Evolutionary conservation across 1,284 basidiomycete species (phyloP).

Genomic region (Leucoagaricus sp.): DNA sequence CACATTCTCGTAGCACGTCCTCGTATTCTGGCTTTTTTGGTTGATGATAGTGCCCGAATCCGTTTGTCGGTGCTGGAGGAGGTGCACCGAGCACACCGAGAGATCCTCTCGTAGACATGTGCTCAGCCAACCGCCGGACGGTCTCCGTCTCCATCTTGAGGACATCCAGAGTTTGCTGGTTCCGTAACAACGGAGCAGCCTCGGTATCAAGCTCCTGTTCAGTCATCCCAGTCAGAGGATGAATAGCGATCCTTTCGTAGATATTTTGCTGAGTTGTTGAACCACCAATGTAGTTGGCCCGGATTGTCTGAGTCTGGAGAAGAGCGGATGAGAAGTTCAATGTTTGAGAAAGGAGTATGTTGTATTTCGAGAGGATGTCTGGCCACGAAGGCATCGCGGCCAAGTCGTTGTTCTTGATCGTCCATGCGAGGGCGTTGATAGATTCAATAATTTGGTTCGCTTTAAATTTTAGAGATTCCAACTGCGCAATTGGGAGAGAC

Average conservation of each 20-base stretch:
- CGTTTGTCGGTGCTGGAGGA: slow-evolving; percentile 21
- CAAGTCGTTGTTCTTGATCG: slow-evolving; percentile 45
- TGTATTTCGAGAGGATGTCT: slow-evolving; percentile 81
- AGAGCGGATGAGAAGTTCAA: slow-evolving; percentile 69
- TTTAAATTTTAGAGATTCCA: slow-evolving; percentile 75
- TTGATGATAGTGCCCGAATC: slow-evolving; percentile 23
- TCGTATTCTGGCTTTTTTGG: slow-evolving; percentile 50
- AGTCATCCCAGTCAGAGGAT: slow-evolving; percentile 56
- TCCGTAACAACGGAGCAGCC: slow-evolving; percentile 69
- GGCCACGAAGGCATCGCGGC: slow-evolving; percentile 73
- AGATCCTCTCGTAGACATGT: slow-evolving; percentile 62
- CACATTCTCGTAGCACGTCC: slow-evolving; percentile 66
- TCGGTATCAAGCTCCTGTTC: slow-evolving; percentile 71
- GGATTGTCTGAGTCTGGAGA: slow-evolving; percentile 25
- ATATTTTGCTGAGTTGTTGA: slow-evolving; percentile 37
- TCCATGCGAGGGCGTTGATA: slow-evolving; percentile 61
- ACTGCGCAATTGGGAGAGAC: slow-evolving; percentile 47
- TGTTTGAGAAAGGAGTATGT: slow-evolving; percentile 75
- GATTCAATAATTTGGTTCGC: slow-evolving; percentile 76
- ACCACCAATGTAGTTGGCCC: slow-evolving; percentile 20
- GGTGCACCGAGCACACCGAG: slow-evolving; percentile 48
- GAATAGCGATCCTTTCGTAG: slow-evolving; percentile 64
- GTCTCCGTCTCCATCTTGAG: slow-evolving; percentile 66
- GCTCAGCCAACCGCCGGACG: slow-evolving; percentile 66
- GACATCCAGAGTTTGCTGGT: slow-evolving; percentile 75